Conservation (phyloP, 2,329 filamentous ascomycete genomes). For the Zymoseptoria pseudotritici region DNA sequence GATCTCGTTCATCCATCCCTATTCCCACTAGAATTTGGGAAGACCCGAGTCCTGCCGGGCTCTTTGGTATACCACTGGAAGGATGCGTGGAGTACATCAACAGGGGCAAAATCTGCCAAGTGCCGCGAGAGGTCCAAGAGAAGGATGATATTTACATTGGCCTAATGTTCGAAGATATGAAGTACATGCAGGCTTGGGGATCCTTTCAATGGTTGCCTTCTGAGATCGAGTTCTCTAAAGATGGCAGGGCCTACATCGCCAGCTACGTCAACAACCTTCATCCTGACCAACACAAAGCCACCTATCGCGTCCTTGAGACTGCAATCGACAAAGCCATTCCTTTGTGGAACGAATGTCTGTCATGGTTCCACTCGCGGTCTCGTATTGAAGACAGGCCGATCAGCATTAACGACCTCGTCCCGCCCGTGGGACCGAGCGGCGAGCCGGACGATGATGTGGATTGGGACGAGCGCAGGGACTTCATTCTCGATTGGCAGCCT, state of each 20-base stretch:
- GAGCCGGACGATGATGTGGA: constrained; percentile 2
- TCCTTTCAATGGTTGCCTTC: constrained; percentile 26
- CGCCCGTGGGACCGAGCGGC: constrained; percentile 6
- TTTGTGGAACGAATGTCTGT: constrained; percentile 22
- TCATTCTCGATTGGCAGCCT: constrained; percentile 1
- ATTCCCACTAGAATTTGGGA: constrained; percentile 52
- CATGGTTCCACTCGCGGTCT: neutral
- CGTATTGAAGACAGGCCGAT: neutral
- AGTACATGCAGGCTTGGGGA: neutral
- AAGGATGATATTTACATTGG: no score
- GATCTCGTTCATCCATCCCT: constrained; percentile 59
- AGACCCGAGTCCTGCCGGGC: constrained; percentile 35
- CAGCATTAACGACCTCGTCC: constrained; percentile 1
- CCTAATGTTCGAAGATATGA: no score
- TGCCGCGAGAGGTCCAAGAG: constrained; percentile 3
- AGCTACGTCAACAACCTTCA: constrained; percentile 30
- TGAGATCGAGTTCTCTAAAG: constrained; percentile 15
- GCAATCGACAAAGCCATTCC: constrained; percentile 21
- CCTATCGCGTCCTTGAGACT: constrained; percentile 22
- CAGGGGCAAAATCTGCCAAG: constrained; percentile 22
- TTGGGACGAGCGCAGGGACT: no score
- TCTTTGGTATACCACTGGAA: constrained; percentile 25
- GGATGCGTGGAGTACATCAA: constrained; percentile 28
- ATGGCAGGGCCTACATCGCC: constrained; percentile 14
- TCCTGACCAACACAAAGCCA: constrained; percentile 12